These are phyloP conservation scores for Dendrocalamus sinicus DNA, from an alignment of 176 grass and related monocot species.

Conservation along the genomic window DNA sequence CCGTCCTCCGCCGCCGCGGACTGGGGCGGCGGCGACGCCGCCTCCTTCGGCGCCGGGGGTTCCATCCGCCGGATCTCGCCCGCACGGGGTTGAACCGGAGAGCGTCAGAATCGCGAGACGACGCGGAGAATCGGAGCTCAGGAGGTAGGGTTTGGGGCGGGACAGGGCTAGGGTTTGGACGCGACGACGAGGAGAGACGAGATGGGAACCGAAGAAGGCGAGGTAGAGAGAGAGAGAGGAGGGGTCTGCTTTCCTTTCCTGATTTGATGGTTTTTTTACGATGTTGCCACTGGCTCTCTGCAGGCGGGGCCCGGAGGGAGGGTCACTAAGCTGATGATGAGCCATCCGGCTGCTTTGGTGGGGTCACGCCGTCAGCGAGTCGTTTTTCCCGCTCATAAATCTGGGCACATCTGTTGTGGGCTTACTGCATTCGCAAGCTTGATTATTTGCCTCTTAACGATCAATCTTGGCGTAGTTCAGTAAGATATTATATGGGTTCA, in stretches of 20 bases:
- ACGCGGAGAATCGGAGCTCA: neutral
- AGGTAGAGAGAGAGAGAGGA: neutral
- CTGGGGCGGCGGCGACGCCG: constrained; percentile 44
- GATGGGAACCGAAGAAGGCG: constrained; percentile 33
- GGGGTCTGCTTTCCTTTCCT: neutral
- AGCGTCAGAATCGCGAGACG: constrained; percentile 14
- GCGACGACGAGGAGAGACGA: constrained; percentile 20
- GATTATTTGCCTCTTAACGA: no score
- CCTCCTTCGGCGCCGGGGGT: constrained; percentile 60
- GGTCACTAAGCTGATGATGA: no score
- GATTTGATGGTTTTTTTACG: constrained; percentile 21
- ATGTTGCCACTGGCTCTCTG: neutral
- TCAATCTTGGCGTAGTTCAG: no score
- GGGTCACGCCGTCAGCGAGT: no score
- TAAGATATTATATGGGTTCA: no score
- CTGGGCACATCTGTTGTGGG: no score
- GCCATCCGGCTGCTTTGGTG: no score
- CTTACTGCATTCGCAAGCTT: no score
- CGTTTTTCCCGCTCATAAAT: no score
- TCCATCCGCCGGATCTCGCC: constrained; percentile 60
- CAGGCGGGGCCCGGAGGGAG: no score
- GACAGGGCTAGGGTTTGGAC: constrained; percentile 56
- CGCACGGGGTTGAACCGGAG: constrained; percentile 29
- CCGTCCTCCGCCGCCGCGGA: constrained; percentile 52
- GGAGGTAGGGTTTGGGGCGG: constrained; percentile 39